phyloP scores from a whole-genome alignment of 23 red algal species.

The Cyanidium caldarium region DNA sequence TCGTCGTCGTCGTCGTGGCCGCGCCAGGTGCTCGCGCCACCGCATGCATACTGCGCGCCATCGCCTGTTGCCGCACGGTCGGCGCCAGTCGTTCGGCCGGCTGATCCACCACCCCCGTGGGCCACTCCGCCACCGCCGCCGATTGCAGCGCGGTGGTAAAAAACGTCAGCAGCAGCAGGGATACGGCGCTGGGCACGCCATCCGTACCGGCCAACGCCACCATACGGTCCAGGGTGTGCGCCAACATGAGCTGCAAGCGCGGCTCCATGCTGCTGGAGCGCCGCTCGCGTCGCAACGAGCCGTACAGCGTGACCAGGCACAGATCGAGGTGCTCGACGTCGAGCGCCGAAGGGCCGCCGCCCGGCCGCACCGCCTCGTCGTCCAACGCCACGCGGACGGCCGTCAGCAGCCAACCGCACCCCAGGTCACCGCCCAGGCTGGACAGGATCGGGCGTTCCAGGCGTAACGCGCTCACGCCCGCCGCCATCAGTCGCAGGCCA shows the following conservation, averaged over 20 bases:
- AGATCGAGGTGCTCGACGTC: neutral
- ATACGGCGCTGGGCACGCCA: neutral
- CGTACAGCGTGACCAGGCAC: neutral
- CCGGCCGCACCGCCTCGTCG: neutral
- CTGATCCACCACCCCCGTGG: neutral
- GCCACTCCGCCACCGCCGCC: neutral
- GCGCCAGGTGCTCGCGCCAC: too few species aligned
- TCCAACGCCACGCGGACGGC: neutral
- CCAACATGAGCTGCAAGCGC: neutral
- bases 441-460: neutral
- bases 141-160: neutral
- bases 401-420: neutral
- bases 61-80: neutral
- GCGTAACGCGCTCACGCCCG: neutral
- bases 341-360: neutral
- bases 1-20: neutral
- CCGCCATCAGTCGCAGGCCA: neutral
- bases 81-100: neutral
- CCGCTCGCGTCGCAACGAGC: neutral
- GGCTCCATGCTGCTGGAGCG: neutral
- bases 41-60: neutral
- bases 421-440: neutral
- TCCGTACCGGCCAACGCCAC: neutral
- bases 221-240: neutral
- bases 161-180: neutral